A percentile compares a stretch with the other conserved stretches of the same genome.
Conservation (phyloP, 352 stramenopile genomes). For the Globisporangium iwayamae region DNA sequence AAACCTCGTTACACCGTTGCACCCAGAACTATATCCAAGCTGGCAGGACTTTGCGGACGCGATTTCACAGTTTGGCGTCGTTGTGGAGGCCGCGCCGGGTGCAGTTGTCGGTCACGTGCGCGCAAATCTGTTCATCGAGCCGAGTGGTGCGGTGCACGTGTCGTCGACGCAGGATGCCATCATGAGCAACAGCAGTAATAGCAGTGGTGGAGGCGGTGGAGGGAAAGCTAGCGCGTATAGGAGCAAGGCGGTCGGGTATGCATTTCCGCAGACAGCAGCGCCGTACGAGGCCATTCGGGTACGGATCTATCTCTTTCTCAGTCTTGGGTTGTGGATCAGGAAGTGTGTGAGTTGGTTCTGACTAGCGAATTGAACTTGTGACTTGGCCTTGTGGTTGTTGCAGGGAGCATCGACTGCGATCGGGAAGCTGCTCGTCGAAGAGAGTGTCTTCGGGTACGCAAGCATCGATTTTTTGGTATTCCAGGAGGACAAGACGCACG, state of each 20-base stretch:
- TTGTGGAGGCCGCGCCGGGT: conserved; percentile 71
- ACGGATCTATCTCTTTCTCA: neutral
- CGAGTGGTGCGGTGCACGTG: conserved; percentile 58
- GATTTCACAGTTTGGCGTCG: conserved; percentile 65
- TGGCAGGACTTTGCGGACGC: conserved; percentile 58
- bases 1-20: conserved; percentile 18
- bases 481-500: conserved; percentile 40
- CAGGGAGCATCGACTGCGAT: conserved; percentile 50
- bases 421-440: conserved; percentile 30
- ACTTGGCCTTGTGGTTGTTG: neutral
- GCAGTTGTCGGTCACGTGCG: conserved; percentile 45
- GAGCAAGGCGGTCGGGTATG: conserved; percentile 46
- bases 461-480: conserved; percentile 81
- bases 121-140: conserved; percentile 79
- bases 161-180: conserved; percentile 71
- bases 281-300: conserved; percentile 68
- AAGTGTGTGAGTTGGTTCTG: neutral
- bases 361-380: neutral
- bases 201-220: neutral
- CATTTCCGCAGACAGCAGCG: conserved; percentile 79
- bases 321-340: neutral
- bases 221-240: conserved; percentile 19
- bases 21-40: conserved; percentile 52
- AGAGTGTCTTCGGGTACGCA: conserved; percentile 75
- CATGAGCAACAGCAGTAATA: conserved; percentile 10